These are phyloP conservation scores for Centrapalus pauciflorus DNA, from an alignment of 129 eudicot species.

Conservation along the genomic window DNA sequence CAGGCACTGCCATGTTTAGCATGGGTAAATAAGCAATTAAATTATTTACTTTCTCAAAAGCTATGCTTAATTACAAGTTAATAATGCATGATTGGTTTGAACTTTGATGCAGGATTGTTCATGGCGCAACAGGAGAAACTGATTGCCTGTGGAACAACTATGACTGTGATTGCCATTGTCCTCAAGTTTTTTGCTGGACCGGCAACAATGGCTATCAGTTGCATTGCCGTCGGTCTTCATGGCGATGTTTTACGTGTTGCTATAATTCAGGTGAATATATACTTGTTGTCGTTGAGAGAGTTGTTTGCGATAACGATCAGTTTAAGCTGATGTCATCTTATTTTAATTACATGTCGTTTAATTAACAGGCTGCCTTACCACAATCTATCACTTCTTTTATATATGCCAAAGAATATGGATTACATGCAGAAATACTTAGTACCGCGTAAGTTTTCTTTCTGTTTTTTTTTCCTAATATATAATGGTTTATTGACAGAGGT, in stretches of 20 bases:
- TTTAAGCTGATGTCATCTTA: background rate
- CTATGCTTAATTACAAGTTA: background rate
- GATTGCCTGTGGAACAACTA: constrained; percentile 60
- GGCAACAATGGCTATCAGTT: constrained; percentile 73
- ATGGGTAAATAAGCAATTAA: constrained; percentile 47
- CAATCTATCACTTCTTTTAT: constrained; percentile 83
- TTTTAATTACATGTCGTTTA: background rate
- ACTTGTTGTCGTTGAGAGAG: background rate
- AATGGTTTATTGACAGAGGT: background rate
- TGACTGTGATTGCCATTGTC: constrained; percentile 57
- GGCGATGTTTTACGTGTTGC: constrained; percentile 85
- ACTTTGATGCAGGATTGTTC: constrained; percentile 55
- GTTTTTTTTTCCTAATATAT: background rate
- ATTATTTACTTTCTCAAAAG: background rate
- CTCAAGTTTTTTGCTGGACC: constrained; percentile 85
- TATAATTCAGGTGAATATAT: constrained; percentile 58
- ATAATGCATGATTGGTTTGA: background rate
- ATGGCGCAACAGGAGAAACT: constrained; percentile 78
- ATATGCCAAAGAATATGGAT: constrained; percentile 75
- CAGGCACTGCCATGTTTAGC: constrained; percentile 91
- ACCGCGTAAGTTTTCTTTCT: constrained; percentile 60
- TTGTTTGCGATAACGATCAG: background rate
- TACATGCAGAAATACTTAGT: constrained; percentile 83
- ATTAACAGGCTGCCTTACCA: constrained; percentile 76
- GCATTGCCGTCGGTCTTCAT: constrained; percentile 69